Conservation (phyloP, 1,284 basidiomycete genomes). For the Macrocystidia cucumis region DNA sequence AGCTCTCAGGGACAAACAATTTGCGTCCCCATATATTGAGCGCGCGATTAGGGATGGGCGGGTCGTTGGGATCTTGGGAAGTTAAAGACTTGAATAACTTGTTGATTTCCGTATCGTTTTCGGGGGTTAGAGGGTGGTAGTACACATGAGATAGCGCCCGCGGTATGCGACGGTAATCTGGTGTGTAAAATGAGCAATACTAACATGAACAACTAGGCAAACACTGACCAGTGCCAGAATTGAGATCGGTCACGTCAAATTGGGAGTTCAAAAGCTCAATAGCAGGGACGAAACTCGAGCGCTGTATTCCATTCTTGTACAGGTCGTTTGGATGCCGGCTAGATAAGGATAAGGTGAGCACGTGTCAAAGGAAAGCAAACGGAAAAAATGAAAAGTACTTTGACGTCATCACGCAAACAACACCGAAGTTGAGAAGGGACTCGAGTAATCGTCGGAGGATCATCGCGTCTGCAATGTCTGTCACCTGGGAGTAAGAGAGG, state of each 20-base stretch:
- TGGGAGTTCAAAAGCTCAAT: conserved; percentile 89
- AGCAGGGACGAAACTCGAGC: conserved; percentile 92
- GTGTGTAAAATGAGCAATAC: conserved; percentile 24
- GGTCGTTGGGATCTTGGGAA: conserved; percentile 43
- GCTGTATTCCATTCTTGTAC: conserved; percentile 98
- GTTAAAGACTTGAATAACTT: conserved; percentile 79
- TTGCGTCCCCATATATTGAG: conserved; percentile 87
- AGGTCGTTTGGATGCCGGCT: conserved; percentile 96
- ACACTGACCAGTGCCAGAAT: conserved; percentile 81
- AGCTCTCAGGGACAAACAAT: conserved; percentile 75
- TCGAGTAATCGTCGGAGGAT: conserved; percentile 89
- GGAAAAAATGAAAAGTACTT: conserved; percentile 51
- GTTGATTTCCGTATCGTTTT: conserved; percentile 63
- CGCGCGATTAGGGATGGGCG: conserved; percentile 56
- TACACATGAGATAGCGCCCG: conserved; percentile 90
- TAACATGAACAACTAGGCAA: conserved; percentile 9
- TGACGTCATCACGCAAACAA: conserved; percentile 93
- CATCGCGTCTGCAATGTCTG: conserved; percentile 99
- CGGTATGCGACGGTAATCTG: conserved; percentile 90
- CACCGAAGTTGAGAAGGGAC: conserved; percentile 78
- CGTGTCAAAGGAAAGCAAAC: conserved; percentile 1
- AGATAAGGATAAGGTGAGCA: conserved; percentile 3
- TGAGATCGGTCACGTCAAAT: conserved; percentile 85
- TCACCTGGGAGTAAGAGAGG: conserved; percentile 63
- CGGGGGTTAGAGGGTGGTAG: conserved; percentile 69